These are phyloP conservation scores for Xylaria grammica DNA, from an alignment of 495 filamentous ascomycete species.

Conservation along the genomic window DNA sequence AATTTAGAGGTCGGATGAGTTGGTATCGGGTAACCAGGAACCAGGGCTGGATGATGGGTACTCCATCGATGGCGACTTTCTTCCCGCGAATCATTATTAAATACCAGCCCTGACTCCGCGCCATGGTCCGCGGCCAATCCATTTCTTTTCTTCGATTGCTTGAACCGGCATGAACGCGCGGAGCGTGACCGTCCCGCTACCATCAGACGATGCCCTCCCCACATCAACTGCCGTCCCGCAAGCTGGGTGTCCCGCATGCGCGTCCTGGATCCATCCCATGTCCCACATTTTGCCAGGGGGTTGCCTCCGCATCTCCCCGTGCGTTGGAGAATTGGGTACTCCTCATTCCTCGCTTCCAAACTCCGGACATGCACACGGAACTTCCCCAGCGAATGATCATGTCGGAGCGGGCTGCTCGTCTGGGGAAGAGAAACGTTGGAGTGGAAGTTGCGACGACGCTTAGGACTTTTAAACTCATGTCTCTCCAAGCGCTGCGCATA, in stretches of 20 bases:
- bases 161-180: neutral
- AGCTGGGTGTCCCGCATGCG: slow-evolving; percentile 8
- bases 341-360: slow-evolving; percentile 4
- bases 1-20: neutral
- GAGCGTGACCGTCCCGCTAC: slow-evolving; percentile 1
- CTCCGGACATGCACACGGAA: neutral
- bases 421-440: neutral
- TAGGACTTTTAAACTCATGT: neutral
- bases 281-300: slow-evolving; percentile 14
- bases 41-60: neutral
- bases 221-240: slow-evolving; percentile 15
- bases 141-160: neutral
- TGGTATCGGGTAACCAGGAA: slow-evolving; percentile 7
- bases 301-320: neutral
- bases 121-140: neutral
- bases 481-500: neutral
- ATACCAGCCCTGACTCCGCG: slow-evolving; percentile 1
- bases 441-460: neutral
- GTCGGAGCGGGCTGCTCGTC: neutral
- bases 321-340: neutral
- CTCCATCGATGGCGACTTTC: neutral
- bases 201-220: slow-evolving; percentile 8
- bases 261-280: neutral
- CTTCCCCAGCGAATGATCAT: neutral
- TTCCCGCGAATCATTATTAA: slow-evolving; percentile 6